Evolutionary conservation across 176 grass and related monocot species (phyloP).

Genomic region (Ensete glaucum): DNA sequence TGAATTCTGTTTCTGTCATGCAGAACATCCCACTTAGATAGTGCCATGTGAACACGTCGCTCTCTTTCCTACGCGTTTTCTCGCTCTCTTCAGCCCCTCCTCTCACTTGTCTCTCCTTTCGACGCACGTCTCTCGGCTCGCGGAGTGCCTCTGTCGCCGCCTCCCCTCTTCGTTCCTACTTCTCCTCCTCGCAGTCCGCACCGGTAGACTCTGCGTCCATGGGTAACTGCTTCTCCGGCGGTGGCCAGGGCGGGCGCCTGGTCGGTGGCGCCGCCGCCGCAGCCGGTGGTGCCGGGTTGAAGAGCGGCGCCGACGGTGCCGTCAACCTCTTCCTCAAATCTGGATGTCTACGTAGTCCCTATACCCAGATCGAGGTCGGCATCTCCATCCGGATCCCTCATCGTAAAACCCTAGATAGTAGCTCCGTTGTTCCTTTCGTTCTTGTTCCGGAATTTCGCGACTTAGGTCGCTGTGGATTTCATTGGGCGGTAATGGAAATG

Average conservation of each 20-base stretch:
- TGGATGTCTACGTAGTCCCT: conserved; percentile 41
- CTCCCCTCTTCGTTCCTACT: not conserved
- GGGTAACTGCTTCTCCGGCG: conserved; percentile 97
- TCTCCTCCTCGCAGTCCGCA: not conserved
- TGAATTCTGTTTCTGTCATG: not conserved
- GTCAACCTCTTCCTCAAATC: conserved; percentile 71
- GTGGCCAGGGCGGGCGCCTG: conserved; percentile 39
- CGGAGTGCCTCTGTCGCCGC: not conserved
- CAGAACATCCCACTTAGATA: not conserved
- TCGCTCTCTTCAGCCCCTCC: not conserved
- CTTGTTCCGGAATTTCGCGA: not conserved
- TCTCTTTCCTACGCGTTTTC: not conserved
- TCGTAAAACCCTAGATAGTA: not conserved
- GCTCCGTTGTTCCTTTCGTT: not conserved
- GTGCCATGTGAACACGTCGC: not conserved
- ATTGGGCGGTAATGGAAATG: not conserved
- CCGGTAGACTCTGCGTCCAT: conserved; percentile 10
- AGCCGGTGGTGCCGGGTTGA: not conserved
- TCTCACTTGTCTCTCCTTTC: not conserved
- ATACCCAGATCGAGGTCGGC: conserved; percentile 89
- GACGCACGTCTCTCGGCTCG: not conserved
- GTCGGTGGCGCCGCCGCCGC: conserved; percentile 19
- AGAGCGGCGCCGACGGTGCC: conserved; percentile 28
- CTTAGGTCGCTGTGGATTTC: not conserved
- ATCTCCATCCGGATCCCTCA: not conserved